Conservation (phyloP, 768 basidiomycete genomes). For the Boletus vermiculosoides region DNA sequence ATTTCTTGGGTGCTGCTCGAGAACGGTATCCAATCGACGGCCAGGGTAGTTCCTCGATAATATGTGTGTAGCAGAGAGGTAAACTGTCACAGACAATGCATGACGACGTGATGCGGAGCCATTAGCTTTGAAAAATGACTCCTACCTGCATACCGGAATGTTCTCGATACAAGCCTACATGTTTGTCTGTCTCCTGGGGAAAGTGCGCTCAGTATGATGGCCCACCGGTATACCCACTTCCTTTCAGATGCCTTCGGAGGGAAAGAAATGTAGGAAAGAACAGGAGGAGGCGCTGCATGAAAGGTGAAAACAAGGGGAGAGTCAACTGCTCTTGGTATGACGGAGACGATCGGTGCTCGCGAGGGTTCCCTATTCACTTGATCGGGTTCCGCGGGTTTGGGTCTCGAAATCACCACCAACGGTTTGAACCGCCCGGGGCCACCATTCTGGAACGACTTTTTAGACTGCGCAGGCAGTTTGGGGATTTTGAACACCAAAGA, state of each 20-base stretch:
- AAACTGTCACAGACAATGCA: conserved; percentile 41
- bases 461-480: background rate
- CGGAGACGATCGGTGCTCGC: background rate
- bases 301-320: background rate
- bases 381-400: background rate
- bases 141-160: conserved; percentile 63
- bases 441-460: background rate
- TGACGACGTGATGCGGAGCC: background rate
- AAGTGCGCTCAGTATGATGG: conserved; percentile 53
- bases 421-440: conserved; percentile 19
- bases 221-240: conserved; percentile 50
- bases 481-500: conserved; percentile 10
- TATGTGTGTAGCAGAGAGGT: conserved; percentile 56
- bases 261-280: conserved; percentile 44
- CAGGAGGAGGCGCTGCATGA: conserved; percentile 1
- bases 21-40: conserved; percentile 40
- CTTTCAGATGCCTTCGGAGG: conserved; percentile 62
- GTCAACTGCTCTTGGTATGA: background rate
- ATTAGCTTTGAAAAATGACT: background rate
- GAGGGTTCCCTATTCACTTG: background rate
- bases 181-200: conserved; percentile 41
- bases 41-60: conserved; percentile 51
- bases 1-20: conserved; percentile 39
- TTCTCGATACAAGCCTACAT: conserved; percentile 55
- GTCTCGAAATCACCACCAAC: background rate